These are phyloP conservation scores for Spatholobus suberectus DNA, from an alignment of 306 rosid species.

Conservation along the genomic window DNA sequence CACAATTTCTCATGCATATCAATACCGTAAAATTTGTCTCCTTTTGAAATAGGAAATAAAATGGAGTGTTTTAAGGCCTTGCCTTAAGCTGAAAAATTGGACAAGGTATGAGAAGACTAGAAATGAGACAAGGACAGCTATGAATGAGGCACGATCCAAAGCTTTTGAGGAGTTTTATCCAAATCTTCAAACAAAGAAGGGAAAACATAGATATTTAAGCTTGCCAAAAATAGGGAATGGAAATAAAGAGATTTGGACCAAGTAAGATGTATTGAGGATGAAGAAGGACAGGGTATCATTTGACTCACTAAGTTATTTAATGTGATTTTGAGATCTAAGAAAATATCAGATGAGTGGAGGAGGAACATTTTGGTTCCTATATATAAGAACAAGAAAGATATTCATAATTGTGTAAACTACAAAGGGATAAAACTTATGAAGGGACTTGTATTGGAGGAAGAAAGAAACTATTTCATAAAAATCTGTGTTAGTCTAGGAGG, in stretches of 20 bases:
- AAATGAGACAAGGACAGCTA: not conserved
- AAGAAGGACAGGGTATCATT: not conserved
- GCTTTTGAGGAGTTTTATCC: not conserved
- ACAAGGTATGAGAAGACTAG: not conserved
- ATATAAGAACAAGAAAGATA: not conserved
- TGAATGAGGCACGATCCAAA: not conserved
- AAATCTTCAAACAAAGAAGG: not conserved
- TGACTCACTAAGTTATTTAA: not conserved
- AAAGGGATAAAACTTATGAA: not conserved
- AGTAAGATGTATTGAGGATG: not conserved
- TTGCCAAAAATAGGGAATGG: not conserved
- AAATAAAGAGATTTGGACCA: not conserved
- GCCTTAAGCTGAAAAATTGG: not conserved
- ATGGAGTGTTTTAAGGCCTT: not conserved
- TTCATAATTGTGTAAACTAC: not conserved
- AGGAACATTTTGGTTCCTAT: not conserved
- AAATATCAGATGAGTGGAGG: not conserved
- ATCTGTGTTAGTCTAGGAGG: not conserved
- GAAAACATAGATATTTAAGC: not conserved
- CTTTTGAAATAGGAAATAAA: constrained; percentile 8
- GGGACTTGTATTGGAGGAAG: not conserved
- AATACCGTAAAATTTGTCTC: not conserved
- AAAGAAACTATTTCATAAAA: not conserved
- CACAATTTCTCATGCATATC: constrained; percentile 6
- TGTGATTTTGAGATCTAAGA: not conserved